Evolutionary conservation across 352 stramenopile genomes (phyloP).

Genomic region (Phytophthora multivora): DNA sequence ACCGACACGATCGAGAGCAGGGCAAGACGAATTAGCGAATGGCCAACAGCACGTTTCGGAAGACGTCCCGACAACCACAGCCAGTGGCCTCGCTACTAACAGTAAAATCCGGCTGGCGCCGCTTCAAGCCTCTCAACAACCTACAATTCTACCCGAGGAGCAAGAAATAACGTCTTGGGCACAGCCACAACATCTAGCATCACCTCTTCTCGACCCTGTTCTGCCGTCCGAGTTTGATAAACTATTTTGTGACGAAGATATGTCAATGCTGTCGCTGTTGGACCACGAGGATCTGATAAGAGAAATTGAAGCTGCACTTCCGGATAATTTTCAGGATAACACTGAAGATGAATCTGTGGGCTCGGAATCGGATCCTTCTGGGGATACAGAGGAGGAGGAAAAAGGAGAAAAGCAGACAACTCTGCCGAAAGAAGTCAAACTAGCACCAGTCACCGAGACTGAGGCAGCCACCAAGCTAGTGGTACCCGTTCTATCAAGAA

Average conservation of each 20-base stretch:
- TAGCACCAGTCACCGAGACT: slow-evolving; percentile 1
- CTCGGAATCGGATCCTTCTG: slow-evolving; percentile 77
- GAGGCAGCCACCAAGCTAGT: background rate
- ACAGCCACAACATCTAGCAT: slow-evolving; percentile 2
- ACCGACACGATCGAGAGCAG: background rate
- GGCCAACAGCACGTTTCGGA: background rate
- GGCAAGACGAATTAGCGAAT: background rate
- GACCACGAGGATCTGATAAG: slow-evolving; percentile 61
- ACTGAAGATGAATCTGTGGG: slow-evolving; percentile 52
- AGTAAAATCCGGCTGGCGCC: slow-evolving; percentile 38
- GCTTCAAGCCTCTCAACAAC: slow-evolving; percentile 6
- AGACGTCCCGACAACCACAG: slow-evolving; percentile 2
- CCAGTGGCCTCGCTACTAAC: slow-evolving; percentile 3
- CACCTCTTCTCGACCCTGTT: slow-evolving; percentile 11
- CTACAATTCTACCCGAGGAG: slow-evolving; percentile 3
- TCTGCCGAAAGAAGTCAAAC: slow-evolving; percentile 8
- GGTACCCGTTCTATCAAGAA: slow-evolving; percentile 2
- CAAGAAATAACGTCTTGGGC: slow-evolving; percentile 7
- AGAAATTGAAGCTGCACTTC: slow-evolving; percentile 71
- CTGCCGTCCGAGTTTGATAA: slow-evolving; percentile 38
- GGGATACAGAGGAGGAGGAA: slow-evolving; percentile 64
- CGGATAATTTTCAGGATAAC: slow-evolving; percentile 50
- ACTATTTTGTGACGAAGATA: slow-evolving; percentile 35
- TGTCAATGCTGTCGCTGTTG: slow-evolving; percentile 45
- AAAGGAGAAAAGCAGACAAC: slow-evolving; percentile 42